Base-by-base conservation (phyloP, 371 early-diverging fungal genomes). In the Chytridiales sp. region DNA sequence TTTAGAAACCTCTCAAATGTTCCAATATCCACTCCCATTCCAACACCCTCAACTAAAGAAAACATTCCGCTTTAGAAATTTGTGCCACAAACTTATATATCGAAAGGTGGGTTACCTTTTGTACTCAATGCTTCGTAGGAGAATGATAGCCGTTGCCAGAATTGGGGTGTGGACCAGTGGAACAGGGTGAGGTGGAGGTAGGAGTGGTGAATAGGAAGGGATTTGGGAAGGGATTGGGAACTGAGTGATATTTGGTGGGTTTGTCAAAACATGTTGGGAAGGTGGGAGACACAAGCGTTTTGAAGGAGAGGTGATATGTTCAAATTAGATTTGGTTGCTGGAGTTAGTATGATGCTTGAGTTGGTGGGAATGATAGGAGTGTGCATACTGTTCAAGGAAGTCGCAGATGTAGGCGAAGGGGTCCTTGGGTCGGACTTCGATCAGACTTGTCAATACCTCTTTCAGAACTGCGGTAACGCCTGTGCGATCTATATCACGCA, bases 381-480 rank as follows among this genome's bases (percentile, higher is more conserved):
- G 39, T 3, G 2, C 36, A 9, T 47, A 64, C 65, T 59, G 53
- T 40, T 31, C 17, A 2, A 64, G 49, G 50, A 34, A 34, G 24
- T 58, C 65, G 53, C 65, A 53, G 0, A 59, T 64, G 47, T 52
- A 64, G 22, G 40, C 40, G 17, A 64, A 36, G 2, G 59, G 65
- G 22, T 64, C 54, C 4, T 21, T 47, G 2, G 65, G 65, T 32
- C 32, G 51, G 1, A 46, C 36, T 27, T 64, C 65, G 6, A 64
- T 29, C 19, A 59, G 42, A n/a, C 46, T 55, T 21, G 42, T 19
- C 1, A 64, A 29, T 0, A 59, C 44, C 8, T 47, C 42, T 42
- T 22, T 38, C 6, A 54, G 55, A 19, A 54, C 43, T 22, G n/a
- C n/a, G n/a, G n/a, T n/a, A n/a, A n/a, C n/a, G n/a, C n/a, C n/a